These are phyloP conservation scores for Arbutus unedo DNA, from an alignment of 148 eudicot genomes.

Conservation along the genomic window DNA sequence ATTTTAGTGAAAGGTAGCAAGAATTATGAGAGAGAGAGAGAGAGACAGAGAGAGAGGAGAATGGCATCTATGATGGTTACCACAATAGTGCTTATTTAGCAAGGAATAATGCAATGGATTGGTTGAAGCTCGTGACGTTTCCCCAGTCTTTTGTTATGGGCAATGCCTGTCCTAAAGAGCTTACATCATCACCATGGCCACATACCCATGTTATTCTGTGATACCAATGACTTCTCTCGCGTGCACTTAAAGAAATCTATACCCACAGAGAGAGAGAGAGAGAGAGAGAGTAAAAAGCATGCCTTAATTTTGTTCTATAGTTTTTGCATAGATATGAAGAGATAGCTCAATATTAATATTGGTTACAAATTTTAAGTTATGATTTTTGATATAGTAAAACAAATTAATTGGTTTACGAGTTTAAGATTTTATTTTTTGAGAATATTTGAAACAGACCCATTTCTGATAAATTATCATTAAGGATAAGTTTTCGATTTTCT, in stretches of 20 bases:
- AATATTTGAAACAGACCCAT: too few species aligned
- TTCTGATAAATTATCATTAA: too few species aligned
- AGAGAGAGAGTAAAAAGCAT: background rate
- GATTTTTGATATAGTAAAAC: too few species aligned
- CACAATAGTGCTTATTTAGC: background rate
- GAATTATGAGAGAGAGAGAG: background rate
- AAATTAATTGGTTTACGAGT: too few species aligned
- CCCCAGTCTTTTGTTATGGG: conserved; percentile 4
- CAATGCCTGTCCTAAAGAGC: conserved; percentile 15
- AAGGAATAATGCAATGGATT: background rate
- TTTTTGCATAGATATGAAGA: too few species aligned
- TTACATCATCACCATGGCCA: conserved; percentile 13
- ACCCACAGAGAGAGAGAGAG: background rate
- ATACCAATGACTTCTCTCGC: conserved; percentile 1
- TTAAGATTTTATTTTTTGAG: too few species aligned
- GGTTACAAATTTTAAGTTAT: too few species aligned
- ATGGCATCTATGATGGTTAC: conserved; percentile 2
- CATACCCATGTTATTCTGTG: background rate
- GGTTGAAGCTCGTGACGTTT: background rate
- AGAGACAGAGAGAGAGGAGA: background rate
- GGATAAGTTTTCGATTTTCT: too few species aligned
- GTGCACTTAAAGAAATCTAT: background rate
- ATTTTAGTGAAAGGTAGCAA: background rate
- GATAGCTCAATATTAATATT: too few species aligned
- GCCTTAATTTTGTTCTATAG: too few species aligned